phyloP scores from a whole-genome alignment of 108 stramenopile genomes.

The Licmophora abbreviata region DNA sequence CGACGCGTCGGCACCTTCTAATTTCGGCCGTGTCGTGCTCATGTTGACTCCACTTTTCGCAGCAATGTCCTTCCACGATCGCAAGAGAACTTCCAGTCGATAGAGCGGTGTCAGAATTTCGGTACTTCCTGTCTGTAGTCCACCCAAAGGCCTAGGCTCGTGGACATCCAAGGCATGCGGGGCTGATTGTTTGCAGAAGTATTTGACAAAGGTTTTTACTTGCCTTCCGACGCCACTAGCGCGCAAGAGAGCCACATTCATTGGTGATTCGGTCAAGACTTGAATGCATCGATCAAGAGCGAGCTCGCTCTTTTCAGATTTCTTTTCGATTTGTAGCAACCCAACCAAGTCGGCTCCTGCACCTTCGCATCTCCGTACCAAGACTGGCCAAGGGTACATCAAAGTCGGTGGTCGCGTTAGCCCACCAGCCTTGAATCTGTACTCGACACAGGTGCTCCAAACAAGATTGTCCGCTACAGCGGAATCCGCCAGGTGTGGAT shows the following conservation, averaged over 20 bases:
- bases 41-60: slow-evolving; percentile 20
- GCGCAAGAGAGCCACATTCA: slow-evolving; percentile 38
- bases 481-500: slow-evolving; percentile 36
- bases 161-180: background rate
- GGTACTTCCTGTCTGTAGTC: slow-evolving; percentile 1
- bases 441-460: slow-evolving; percentile 55
- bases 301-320: background rate
- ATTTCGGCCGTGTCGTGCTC: background rate
- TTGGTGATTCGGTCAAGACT: slow-evolving; percentile 19
- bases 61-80: slow-evolving; percentile 42
- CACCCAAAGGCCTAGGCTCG: background rate
- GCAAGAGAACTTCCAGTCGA: slow-evolving; percentile 16
- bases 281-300: slow-evolving; percentile 10
- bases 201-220: slow-evolving; percentile 31
- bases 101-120: background rate
- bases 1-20: background rate
- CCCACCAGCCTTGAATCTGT: slow-evolving; percentile 27
- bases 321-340: background rate
- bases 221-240: slow-evolving; percentile 33
- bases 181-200: slow-evolving; percentile 16
- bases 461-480: slow-evolving; percentile 26
- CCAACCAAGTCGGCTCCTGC: slow-evolving; percentile 1
- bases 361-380: slow-evolving; percentile 15
- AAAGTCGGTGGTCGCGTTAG: slow-evolving; percentile 37
- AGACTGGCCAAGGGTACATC: slow-evolving; percentile 39